These are phyloP conservation scores for Diaporthe citri DNA, from an alignment of 2,329 filamentous ascomycete genomes.

Conservation along the genomic window DNA sequence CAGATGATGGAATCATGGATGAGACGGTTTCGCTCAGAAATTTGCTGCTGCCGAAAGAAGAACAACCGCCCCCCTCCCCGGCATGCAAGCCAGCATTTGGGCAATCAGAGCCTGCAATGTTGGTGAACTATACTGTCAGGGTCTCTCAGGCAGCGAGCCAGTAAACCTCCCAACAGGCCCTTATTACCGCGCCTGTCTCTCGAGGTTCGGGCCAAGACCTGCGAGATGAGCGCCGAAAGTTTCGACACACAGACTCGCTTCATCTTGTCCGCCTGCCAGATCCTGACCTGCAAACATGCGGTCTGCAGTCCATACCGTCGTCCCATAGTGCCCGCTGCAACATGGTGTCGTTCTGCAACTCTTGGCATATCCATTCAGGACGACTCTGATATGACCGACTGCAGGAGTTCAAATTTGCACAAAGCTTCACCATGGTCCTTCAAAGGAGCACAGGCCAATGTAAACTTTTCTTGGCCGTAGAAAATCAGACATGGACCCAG, in stretches of 20 bases:
- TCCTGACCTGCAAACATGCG: conserved; percentile 32
- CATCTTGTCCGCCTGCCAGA: conserved; percentile 10
- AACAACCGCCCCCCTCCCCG: too few relatives aligned
- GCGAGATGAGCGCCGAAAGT: conserved; percentile 13
- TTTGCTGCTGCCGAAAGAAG: background rate
- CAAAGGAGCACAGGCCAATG: background rate
- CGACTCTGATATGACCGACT: background rate
- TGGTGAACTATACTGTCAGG: background rate
- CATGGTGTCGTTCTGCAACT: conserved; percentile 25
- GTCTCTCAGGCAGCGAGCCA: background rate
- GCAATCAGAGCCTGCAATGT: background rate
- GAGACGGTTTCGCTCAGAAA: background rate
- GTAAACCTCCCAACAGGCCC: background rate
- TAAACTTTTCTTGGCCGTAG: conserved; percentile 1
- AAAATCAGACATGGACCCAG: background rate
- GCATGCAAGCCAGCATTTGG: background rate
- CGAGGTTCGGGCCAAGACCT: conserved; percentile 26
- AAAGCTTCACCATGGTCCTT: background rate
- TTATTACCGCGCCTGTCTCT: conserved; percentile 5
- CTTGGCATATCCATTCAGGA: conserved; percentile 19
- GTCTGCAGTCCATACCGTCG: conserved; percentile 25
- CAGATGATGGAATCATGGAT: background rate
- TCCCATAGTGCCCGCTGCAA: conserved; percentile 34
- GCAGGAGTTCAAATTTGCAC: background rate
- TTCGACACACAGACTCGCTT: conserved; percentile 22